These are phyloP conservation scores for Coemansia sp. DNA, from an alignment of 192 early-diverging fungal species.

Conservation along the genomic window DNA sequence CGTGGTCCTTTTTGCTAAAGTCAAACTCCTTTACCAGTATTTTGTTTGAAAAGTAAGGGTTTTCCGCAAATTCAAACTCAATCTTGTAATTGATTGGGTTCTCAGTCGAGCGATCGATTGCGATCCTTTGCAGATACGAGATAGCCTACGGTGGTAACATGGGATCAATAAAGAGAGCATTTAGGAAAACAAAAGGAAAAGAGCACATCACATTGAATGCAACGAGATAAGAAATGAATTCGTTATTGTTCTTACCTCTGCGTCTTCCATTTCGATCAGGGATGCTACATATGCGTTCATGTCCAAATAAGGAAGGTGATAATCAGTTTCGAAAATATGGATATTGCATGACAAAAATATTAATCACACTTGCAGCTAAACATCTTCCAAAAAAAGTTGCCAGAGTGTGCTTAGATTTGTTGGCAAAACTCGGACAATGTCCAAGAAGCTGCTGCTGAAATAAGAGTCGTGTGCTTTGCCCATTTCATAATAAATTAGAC, in stretches of 20 bases:
- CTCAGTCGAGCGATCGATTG: conserved; percentile 47
- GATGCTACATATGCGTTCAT: conserved; percentile 36
- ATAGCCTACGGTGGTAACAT: conserved; percentile 53
- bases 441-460: neutral
- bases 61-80: conserved; percentile 57
- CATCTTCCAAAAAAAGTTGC: neutral
- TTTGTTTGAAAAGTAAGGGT: conserved; percentile 59
- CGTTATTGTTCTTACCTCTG: conserved; percentile 25
- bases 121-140: conserved; percentile 84
- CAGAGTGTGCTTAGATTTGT: too few species aligned
- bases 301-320: conserved; percentile 20
- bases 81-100: conserved; percentile 59
- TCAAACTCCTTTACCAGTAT: conserved; percentile 60
- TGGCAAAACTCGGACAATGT: too few species aligned
- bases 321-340: conserved; percentile 17
- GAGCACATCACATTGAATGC: neutral
- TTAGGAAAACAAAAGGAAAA: neutral
- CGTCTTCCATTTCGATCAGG: conserved; percentile 54
- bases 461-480: neutral
- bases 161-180: neutral
- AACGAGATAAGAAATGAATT: neutral
- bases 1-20: conserved; percentile 60
- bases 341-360: neutral
- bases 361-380: neutral
- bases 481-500: neutral